Percentiles rank a stretch among this genome's conserved stretches.
These are phyloP conservation scores for Dendryphion nanum DNA, from an alignment of 2,329 filamentous ascomycete species.

Conservation along the genomic window DNA sequence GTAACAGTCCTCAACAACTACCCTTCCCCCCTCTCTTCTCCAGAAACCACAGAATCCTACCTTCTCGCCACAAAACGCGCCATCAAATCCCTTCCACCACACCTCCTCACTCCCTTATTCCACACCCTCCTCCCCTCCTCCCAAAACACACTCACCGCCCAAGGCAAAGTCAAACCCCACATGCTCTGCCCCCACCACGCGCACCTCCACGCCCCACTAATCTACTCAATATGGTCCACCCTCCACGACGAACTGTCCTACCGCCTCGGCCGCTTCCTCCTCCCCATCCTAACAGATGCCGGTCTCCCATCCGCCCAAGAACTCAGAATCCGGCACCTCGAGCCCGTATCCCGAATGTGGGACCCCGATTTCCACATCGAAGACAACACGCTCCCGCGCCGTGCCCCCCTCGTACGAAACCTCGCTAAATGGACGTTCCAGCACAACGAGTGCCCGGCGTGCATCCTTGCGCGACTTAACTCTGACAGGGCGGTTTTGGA, in stretches of 20 bases:
- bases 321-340: conserved; percentile 19
- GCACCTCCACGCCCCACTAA: conserved; percentile 16
- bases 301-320: conserved; percentile 17
- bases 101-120: background rate
- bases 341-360: conserved; percentile 30
- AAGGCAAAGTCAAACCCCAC: conserved; percentile 4
- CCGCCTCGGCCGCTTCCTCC: conserved; percentile 23
- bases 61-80: background rate
- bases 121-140: background rate
- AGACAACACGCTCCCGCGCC: conserved; percentile 14
- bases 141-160: too few relatives aligned
- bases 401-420: conserved; percentile 2
- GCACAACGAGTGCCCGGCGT: conserved; percentile 23
- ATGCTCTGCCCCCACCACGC: conserved; percentile 25
- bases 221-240: conserved; percentile 22
- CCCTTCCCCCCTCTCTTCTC: too few relatives aligned
- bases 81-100: background rate
- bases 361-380: conserved; percentile 13
- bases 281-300: conserved; percentile 21
- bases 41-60: conserved; percentile 1
- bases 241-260: conserved; percentile 22
- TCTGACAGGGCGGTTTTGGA: conserved; percentile 18
- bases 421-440: conserved; percentile 20
- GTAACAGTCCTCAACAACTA: conserved; percentile 16
- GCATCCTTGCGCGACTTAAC: conserved; percentile 30